Evolutionary conservation across 1,284 basidiomycete genomes (phyloP), one percentile per base, ranked within the genome.

Genomic region (Heterobasidion parviporum): DNA sequence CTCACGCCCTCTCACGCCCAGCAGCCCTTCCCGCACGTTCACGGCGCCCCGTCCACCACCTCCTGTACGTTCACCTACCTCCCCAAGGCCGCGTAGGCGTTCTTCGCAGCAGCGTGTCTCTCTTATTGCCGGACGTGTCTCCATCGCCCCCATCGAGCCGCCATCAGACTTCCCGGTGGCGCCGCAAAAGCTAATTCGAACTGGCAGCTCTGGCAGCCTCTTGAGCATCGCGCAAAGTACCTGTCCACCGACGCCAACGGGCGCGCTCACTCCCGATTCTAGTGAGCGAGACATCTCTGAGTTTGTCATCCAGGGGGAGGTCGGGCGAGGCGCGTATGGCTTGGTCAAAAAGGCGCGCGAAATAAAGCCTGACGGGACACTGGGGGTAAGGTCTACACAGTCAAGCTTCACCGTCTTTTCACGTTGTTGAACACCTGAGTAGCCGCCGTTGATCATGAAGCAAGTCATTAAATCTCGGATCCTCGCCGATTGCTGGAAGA

Each of bases 381-480:
- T 87, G 36, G 94, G 94, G 62, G 93, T 95, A 71, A 80, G 91
- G 70, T 50, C 41, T 14, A 32, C 38, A 36, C 50, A 36, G 52
- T 58, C 41, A 48, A 47, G 54, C 56, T 46, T 58, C 50, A 57
- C 58, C 56, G 45, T 26, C 41, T 35, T 36, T 54, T 46, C 8
- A n/a, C 46, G 43, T 46, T 50, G 50, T 41, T 65, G 53, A 54
- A 26, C 53, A 44, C 43, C 52, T 55, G 55, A 46, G 18, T 59
- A 85, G 83, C 81, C 86, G 34, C 80, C 82, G 16, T 74, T 98
- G 56, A 87, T 98, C 62, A 94, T 98, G 75, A 99, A 99, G 68
- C 96, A 98, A 70, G 89, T 99, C 66, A 96, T 98, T 78, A 99
- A 99, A 73, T 94, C 92, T 56, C 89, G 95, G 54, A 99, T 99